Base-by-base conservation (phyloP, 768 basidiomycete species). In the Boletus reticuloceps region DNA sequence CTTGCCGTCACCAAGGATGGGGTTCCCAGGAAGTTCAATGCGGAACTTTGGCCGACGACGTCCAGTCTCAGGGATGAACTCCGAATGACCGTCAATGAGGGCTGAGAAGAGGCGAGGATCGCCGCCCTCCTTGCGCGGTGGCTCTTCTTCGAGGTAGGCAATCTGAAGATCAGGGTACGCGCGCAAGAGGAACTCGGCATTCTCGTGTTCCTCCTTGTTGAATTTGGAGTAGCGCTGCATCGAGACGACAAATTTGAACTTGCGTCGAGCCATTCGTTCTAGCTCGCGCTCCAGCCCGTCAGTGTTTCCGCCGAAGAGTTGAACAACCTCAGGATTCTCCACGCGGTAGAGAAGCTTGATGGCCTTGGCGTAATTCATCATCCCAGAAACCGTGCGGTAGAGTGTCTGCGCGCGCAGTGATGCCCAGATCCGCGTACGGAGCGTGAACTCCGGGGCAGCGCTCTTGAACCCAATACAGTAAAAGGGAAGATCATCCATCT, bases 361-460 rank as follows among this genome's bases (percentile, higher is more conserved):
- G 13, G 97, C 97, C 77, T 99, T 99, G 61, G 91, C 86, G 72
- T 99, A 98, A 76, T 99, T 99, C 97, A 98, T 98, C 92, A 99
- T 98, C 49, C 97, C 97, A 36, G 97, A 98, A 17, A 99, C 96
- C 14, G 97, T 99, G 61, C 97, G 86, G 70, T 99, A 98, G 19
- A 99, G 83, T 2, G 97, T 99, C 77, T 99, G 97, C 17, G 97
- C 97, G 51, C 97, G 92, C 10, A 99, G 83, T 6, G 96, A 98
- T 10, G 97, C 95, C 97, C 97, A 99, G 66, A 99, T 99, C 69
- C 97, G 88, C 9, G 97, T 99, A 56, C 97, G 94, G 14, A 99
- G 82, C 3, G 97, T 99, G 71, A 95, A 99, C 72, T 99, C 97
- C 4, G 96, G 97, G 4, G 95, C 93, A 19, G 96, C 93, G 59